Conservation (phyloP, 805 yeast species). For the Cyberlindnera subsufficiens region DNA sequence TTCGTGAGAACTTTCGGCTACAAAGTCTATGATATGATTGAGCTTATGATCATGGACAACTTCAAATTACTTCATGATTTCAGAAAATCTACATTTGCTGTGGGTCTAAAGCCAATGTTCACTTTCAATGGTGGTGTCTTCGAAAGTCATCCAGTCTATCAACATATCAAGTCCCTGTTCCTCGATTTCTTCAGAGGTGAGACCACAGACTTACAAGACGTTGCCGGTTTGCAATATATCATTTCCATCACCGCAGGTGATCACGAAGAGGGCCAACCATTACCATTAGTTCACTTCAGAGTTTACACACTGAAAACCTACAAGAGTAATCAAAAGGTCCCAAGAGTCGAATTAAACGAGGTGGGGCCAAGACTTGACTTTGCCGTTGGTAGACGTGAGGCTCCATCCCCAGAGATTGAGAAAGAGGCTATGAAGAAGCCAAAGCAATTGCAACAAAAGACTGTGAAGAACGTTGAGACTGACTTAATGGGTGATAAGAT, state of each 20-base stretch:
- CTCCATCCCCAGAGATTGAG: constrained; percentile 81
- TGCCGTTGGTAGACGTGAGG: constrained; percentile 79
- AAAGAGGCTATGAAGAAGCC: constrained; percentile 83
- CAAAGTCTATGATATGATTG: constrained; percentile 91
- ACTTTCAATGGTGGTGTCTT: constrained; percentile 88
- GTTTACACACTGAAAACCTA: constrained; percentile 82
- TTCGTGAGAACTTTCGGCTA: constrained; percentile 87
- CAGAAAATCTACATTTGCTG: constrained; percentile 68
- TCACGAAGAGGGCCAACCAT: constrained; percentile 56
- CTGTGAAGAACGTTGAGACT: constrained; percentile 81
- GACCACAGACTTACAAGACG: constrained; percentile 76
- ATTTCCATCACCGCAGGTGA: constrained; percentile 78
- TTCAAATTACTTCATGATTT: constrained; percentile 75
- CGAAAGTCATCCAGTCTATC: constrained; percentile 81
- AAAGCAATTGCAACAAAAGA: constrained; percentile 73
- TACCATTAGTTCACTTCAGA: constrained; percentile 84
- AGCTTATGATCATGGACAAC: constrained; percentile 65
- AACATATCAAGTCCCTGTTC: constrained; percentile 82
- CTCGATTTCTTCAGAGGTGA: constrained; percentile 89
- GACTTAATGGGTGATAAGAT: constrained; percentile 94
- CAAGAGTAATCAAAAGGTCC: constrained; percentile 80
- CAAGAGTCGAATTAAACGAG: constrained; percentile 91
- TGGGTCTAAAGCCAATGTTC: constrained; percentile 94
- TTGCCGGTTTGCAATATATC: constrained; percentile 90
- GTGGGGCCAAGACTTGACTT: constrained; percentile 95